A percentile compares a stretch with the other conserved stretches of the same genome.
Conservation (phyloP, 1,284 basidiomycete genomes). For the Boletus hoseneyae region DNA sequence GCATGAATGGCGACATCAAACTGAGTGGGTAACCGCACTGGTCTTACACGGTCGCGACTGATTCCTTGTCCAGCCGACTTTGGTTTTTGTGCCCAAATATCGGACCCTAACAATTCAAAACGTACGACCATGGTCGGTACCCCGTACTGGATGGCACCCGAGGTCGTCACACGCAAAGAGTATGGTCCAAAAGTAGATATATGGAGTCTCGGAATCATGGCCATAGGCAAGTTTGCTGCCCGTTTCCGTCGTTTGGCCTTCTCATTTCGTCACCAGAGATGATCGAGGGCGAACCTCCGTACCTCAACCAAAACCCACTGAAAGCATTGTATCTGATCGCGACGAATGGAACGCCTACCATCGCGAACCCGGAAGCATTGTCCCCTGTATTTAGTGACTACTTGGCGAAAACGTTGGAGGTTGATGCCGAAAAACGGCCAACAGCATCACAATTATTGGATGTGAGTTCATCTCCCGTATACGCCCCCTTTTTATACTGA, state of each 20-base stretch:
- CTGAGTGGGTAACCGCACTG: conserved; percentile 65
- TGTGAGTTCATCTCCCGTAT: conserved; percentile 42
- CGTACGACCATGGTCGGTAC: conserved; percentile 99
- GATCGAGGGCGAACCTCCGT: conserved; percentile 99
- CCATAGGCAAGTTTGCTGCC: conserved; percentile 66
- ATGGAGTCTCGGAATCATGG: conserved; percentile 99
- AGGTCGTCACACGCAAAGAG: conserved; percentile 97
- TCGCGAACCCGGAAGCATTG: conserved; percentile 92
- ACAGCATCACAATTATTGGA: conserved; percentile 81
- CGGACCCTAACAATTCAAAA: conserved; percentile 86
- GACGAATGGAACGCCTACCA: conserved; percentile 96
- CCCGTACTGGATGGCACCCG: conserved; percentile 99
- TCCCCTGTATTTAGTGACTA: conserved; percentile 90
- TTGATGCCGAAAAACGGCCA: conserved; percentile 92
- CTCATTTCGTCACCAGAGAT: conserved; percentile 63
- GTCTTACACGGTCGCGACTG: conserved; percentile 1
- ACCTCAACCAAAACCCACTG: conserved; percentile 95
- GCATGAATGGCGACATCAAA: conserved; percentile 94
- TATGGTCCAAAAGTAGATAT: conserved; percentile 99
- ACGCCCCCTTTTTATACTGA: conserved; percentile 3
- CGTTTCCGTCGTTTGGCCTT: background rate
- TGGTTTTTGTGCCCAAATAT: conserved; percentile 97
- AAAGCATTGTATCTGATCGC: conserved; percentile 96
- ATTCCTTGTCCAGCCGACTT: conserved; percentile 76
- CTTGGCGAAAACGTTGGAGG: conserved; percentile 85